These are phyloP conservation scores for Hypoxylon crocopeplum DNA, from an alignment of 495 filamentous ascomycete species.

Conservation along the genomic window DNA sequence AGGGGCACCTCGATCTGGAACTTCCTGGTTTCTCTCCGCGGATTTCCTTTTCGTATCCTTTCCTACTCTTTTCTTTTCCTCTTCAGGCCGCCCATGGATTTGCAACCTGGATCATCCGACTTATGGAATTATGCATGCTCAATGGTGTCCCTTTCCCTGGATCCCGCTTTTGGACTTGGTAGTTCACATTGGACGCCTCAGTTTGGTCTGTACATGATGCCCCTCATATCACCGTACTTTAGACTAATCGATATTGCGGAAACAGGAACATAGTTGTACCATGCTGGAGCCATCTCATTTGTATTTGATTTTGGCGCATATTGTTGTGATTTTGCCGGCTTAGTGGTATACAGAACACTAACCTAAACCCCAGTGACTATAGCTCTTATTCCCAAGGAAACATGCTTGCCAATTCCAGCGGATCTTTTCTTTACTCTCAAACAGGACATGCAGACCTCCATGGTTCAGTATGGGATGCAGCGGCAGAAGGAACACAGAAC, in stretches of 20 bases:
- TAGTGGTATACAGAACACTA: constrained; percentile 57
- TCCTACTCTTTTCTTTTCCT: constrained; percentile 1
- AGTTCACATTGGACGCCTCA: constrained; percentile 34
- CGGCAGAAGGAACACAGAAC: constrained; percentile 62
- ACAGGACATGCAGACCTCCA: constrained; percentile 59
- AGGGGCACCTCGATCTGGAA: constrained; percentile 23
- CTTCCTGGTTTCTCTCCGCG: constrained; percentile 15
- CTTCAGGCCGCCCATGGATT: constrained; percentile 6
- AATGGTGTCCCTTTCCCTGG: constrained; percentile 15
- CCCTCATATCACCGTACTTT: constrained; percentile 29
- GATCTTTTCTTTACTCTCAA: constrained; percentile 61
- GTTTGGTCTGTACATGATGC: constrained; percentile 47
- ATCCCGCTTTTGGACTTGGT: constrained; percentile 14
- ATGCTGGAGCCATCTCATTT: constrained; percentile 45
- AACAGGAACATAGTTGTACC: constrained; percentile 60
- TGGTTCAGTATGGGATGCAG: constrained; percentile 58
- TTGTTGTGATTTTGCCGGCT: constrained; percentile 40
- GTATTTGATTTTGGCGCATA: constrained; percentile 38
- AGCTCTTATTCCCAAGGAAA: constrained; percentile 55
- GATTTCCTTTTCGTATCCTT: constrained; percentile 26
- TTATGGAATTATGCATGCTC: constrained; percentile 16
- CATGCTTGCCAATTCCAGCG: constrained; percentile 55
- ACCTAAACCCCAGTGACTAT: constrained; percentile 58
- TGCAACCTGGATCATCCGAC: constrained; percentile 21
- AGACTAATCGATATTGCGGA: constrained; percentile 36